phyloP scores from a whole-genome alignment of 129 eudicot species.

The Rutidosis leptorrhynchoides region DNA sequence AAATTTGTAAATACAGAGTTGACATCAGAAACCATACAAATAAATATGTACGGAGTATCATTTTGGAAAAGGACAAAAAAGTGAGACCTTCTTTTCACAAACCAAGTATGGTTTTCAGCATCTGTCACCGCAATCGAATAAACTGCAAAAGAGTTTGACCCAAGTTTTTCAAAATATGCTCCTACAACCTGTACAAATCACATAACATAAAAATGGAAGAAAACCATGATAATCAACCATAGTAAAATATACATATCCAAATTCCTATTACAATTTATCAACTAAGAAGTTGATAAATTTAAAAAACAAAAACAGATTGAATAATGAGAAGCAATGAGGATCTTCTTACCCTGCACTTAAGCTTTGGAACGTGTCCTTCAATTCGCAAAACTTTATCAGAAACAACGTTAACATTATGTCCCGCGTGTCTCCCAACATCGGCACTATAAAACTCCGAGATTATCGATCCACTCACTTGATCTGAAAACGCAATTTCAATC shows the following conservation, averaged over 20 bases:
- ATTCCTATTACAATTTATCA: neutral
- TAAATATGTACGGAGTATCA: neutral
- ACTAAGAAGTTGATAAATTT: neutral
- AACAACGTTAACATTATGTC: slow-evolving; percentile 25
- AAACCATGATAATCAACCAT: neutral
- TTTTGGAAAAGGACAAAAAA: slow-evolving; percentile 9
- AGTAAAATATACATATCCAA: too few species aligned
- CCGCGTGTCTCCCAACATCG: slow-evolving; percentile 38
- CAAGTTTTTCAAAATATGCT: slow-evolving; percentile 91
- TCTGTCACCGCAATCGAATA: slow-evolving; percentile 93
- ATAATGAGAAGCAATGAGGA: slow-evolving; percentile 1
- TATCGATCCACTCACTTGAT: slow-evolving; percentile 48
- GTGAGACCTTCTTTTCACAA: slow-evolving; percentile 92
- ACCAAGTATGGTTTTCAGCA: slow-evolving; percentile 72
- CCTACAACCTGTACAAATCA: slow-evolving; percentile 67
- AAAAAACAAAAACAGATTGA: neutral
- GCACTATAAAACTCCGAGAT: slow-evolving; percentile 76
- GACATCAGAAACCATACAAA: neutral
- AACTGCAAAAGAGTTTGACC: slow-evolving; percentile 94
- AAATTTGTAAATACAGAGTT: neutral
- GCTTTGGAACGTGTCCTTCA: slow-evolving; percentile 69
- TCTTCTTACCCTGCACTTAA: slow-evolving; percentile 73
- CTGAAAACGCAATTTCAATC: slow-evolving; percentile 28
- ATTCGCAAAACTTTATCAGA: slow-evolving; percentile 53
- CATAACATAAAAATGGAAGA: neutral